Conservation (phyloP, 2,329 filamentous ascomycete genomes). For the Albifimbria verrucaria region DNA sequence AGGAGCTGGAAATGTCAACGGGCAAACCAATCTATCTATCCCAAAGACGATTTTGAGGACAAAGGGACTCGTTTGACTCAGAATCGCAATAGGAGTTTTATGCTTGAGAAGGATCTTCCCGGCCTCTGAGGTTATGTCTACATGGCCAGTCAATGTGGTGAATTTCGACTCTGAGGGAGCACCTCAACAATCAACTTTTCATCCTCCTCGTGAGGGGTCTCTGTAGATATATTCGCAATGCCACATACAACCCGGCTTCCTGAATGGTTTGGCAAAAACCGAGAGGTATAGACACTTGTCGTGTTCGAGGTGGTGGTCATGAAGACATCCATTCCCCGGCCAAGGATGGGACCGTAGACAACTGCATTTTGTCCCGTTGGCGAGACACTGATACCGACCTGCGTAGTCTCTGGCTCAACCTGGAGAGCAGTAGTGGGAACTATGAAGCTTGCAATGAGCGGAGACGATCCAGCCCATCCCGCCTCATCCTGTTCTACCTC, state of each 20-base stretch:
- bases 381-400: conserved; percentile 29
- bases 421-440: conserved; percentile 33
- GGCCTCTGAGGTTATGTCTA: conserved; percentile 32
- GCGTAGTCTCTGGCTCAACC: conserved; percentile 23
- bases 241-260: conserved; percentile 22
- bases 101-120: conserved; percentile 34
- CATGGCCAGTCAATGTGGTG: conserved; percentile 33
- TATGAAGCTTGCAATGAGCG: conserved; percentile 39
- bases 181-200: conserved; percentile 27
- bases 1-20: conserved; percentile 37
- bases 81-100: conserved; percentile 32
- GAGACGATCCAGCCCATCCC: conserved; percentile 33
- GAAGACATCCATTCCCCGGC: conserved; percentile 25
- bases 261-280: conserved; percentile 30
- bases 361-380: conserved; percentile 17
- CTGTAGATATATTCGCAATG: conserved; percentile 2
- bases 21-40: conserved; percentile 22
- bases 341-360: conserved; percentile 21
- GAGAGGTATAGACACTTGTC: conserved; percentile 32
- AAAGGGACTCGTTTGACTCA: conserved; percentile 35
- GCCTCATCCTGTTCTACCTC: conserved; percentile 28
- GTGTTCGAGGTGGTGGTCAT: conserved; percentile 25
- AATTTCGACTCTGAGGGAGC: conserved; percentile 25
- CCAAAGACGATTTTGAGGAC: conserved; percentile 38
- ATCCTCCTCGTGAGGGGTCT: conserved; percentile 16